These are phyloP conservation scores for Termitomyces sp. DNA, from an alignment of 768 basidiomycete genomes.

Conservation along the genomic window DNA sequence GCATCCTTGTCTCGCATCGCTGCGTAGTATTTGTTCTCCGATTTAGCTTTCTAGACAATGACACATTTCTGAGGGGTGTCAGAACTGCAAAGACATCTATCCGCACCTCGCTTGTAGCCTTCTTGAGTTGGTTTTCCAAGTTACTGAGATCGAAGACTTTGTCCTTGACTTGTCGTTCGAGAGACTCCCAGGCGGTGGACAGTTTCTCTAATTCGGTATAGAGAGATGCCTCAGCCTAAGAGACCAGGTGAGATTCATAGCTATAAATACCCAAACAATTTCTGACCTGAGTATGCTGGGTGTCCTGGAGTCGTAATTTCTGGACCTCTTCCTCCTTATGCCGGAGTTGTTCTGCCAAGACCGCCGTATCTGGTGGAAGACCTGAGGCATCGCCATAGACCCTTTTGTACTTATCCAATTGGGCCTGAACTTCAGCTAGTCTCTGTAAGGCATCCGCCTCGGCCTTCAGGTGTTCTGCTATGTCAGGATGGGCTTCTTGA, in stretches of 20 bases:
- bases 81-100: not conserved
- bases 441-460: conserved; percentile 48
- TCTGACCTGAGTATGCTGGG: conserved; percentile 61
- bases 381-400: conserved; percentile 55
- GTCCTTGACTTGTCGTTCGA: conserved; percentile 75
- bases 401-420: conserved; percentile 57
- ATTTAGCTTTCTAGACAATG: conserved; percentile 78
- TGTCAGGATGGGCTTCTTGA: conserved; percentile 47
- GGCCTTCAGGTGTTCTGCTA: conserved; percentile 39
- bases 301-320: conserved; percentile 54
- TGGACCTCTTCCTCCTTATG: conserved; percentile 66
- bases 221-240: conserved; percentile 66
- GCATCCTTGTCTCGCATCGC: conserved; percentile 89
- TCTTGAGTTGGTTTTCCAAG: conserved; percentile 69
- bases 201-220: conserved; percentile 84
- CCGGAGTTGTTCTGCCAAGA: conserved; percentile 50
- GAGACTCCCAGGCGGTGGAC: conserved; percentile 79
- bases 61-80: not conserved
- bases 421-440: conserved; percentile 36
- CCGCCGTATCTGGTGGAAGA: conserved; percentile 43
- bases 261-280: not conserved
- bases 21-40: conserved; percentile 91
- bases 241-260: conserved; percentile 3
- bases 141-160: conserved; percentile 80
- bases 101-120: conserved; percentile 72